These are phyloP conservation scores for Xylariomycetidae sp. DNA, from an alignment of 2,329 filamentous ascomycete species.

Conservation along the genomic window DNA sequence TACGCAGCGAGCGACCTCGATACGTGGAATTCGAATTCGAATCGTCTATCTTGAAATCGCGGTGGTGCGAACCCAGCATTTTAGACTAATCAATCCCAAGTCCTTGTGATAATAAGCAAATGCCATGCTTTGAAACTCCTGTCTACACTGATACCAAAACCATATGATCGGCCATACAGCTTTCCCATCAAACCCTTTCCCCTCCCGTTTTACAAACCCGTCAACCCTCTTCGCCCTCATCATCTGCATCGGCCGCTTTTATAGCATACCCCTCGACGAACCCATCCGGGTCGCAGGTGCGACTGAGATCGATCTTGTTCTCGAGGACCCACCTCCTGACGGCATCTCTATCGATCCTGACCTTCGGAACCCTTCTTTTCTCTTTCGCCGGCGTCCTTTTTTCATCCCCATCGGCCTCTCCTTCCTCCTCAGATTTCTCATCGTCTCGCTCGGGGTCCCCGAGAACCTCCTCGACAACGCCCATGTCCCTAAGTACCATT, in stretches of 20 bases:
- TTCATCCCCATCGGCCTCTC: slow-evolving; percentile 20
- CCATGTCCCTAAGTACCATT: slow-evolving; percentile 74
- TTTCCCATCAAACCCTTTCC: too few relatives aligned
- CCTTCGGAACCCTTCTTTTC: slow-evolving; percentile 32
- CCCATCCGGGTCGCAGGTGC: slow-evolving; percentile 67
- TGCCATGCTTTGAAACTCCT: too few relatives aligned
- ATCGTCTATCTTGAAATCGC: too few relatives aligned
- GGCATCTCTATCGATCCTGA: slow-evolving; percentile 48
- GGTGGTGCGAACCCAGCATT: too few relatives aligned
- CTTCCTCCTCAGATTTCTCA: slow-evolving; percentile 41
- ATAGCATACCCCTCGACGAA: slow-evolving; percentile 67
- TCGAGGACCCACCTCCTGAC: slow-evolving; percentile 63
- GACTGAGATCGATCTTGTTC: slow-evolving; percentile 59
- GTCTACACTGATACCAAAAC: too few relatives aligned
- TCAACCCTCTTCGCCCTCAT: slow-evolving; percentile 12
- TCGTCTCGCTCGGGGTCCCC: slow-evolving; percentile 40
- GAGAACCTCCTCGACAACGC: slow-evolving; percentile 59
- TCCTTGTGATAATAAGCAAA: too few relatives aligned
- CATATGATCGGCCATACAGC: too few relatives aligned
- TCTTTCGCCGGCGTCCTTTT: slow-evolving; percentile 19
- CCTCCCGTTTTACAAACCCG: too few relatives aligned
- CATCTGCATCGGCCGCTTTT: slow-evolving; percentile 31
- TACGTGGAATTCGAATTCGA: too few relatives aligned
- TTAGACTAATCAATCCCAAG: too few relatives aligned
- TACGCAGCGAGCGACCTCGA: too few relatives aligned